A percentile compares a stretch with the other conserved stretches of the same genome.
These are phyloP conservation scores for Xylariaceae sp. DNA, from an alignment of 2,329 filamentous ascomycete genomes.

Conservation along the genomic window DNA sequence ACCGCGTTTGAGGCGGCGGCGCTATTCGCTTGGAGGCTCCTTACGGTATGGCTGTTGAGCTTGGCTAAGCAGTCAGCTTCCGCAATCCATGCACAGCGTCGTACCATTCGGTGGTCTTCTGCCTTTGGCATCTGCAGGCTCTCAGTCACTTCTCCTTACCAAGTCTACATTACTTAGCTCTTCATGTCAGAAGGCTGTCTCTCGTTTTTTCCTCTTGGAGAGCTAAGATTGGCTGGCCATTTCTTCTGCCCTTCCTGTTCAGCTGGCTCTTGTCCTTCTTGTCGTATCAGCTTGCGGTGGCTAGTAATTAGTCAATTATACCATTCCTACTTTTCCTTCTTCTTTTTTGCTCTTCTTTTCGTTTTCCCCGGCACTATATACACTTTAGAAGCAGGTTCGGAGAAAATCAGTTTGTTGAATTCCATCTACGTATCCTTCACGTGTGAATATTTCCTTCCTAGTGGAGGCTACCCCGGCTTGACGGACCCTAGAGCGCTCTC, in stretches of 20 bases:
- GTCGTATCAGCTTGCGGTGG: neutral
- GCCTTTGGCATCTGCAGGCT: neutral
- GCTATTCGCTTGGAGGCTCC: slow-evolving; percentile 8
- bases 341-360: neutral
- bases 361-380: neutral
- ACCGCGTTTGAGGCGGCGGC: neutral
- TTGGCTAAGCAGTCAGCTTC: slow-evolving; percentile 13
- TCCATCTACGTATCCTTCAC: neutral
- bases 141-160: neutral
- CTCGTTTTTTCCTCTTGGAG: no score
- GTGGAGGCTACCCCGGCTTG: neutral
- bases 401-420: neutral
- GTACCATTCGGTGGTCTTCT: neutral
- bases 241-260: neutral
- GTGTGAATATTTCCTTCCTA: neutral
- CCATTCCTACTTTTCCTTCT: neutral
- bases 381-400: neutral
- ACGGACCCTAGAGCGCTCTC: neutral
- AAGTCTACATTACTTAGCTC: no score
- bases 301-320: neutral
- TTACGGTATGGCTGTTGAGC: neutral
- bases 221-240: neutral
- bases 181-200: no score
- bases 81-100: slow-evolving; percentile 4
- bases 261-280: neutral